These are phyloP conservation scores for Rhizopus stolonifer DNA, from an alignment of 371 early-diverging fungal species.

Conservation along the genomic window DNA sequence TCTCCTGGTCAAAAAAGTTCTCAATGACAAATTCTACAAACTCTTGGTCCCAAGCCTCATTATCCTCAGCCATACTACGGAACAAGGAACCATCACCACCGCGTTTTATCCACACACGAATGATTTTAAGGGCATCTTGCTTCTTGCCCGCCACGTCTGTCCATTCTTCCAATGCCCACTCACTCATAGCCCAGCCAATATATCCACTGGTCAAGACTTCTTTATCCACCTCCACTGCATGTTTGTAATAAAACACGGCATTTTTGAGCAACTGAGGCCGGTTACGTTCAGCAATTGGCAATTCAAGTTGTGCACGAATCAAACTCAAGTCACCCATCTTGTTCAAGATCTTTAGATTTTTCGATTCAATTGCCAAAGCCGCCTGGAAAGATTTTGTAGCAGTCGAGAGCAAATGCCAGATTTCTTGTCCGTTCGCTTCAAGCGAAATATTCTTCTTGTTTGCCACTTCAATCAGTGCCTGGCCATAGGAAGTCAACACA, in stretches of 20 bases:
- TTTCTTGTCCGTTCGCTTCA: conserved; percentile 35
- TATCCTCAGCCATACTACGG: conserved; percentile 36
- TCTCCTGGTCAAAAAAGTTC: conserved; percentile 28
- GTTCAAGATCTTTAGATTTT: conserved; percentile 54
- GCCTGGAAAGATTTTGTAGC: conserved; percentile 55
- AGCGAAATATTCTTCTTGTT: conserved; percentile 18
- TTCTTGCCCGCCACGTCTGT: conserved; percentile 23
- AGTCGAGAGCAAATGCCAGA: conserved; percentile 53
- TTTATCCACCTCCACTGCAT: conserved; percentile 39
- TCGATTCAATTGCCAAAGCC: conserved; percentile 51
- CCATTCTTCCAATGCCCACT: conserved; percentile 47
- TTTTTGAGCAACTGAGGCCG: conserved; percentile 53
- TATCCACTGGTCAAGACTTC: conserved; percentile 39
- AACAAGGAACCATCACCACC: conserved; percentile 38
- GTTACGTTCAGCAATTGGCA: conserved; percentile 55
- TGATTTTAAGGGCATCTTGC: conserved; percentile 33
- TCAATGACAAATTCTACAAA: conserved; percentile 41
- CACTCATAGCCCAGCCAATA: conserved; percentile 41
- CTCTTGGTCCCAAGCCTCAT: conserved; percentile 32
- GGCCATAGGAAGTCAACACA: conserved; percentile 59
- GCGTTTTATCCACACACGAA: conserved; percentile 39
- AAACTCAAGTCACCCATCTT: conserved; percentile 63
- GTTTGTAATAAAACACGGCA: conserved; percentile 47
- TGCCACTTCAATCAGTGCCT: conserved; percentile 34
- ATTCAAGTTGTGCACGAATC: conserved; percentile 43